phyloP scores from a whole-genome alignment of 768 basidiomycete species.

The Termitomyces sp. region DNA sequence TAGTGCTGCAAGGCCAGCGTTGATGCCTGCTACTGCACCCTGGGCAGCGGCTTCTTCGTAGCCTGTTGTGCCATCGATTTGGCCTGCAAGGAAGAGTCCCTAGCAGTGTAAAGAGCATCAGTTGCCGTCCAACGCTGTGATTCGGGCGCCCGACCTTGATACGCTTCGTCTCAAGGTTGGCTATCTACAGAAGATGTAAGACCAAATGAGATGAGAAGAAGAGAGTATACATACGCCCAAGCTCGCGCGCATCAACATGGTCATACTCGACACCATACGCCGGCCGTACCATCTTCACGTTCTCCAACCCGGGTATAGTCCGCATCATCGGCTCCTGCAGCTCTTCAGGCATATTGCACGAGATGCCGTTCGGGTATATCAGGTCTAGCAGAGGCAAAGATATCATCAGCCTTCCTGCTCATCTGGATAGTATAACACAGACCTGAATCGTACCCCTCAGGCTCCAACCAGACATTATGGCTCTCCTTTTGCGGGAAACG shows the following conservation, averaged over 20 bases:
- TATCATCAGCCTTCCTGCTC: not conserved
- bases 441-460: slow-evolving; percentile 91
- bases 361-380: slow-evolving; percentile 89
- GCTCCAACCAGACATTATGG: slow-evolving; percentile 87
- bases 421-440: slow-evolving; percentile 1
- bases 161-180: slow-evolving; percentile 82
- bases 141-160: slow-evolving; percentile 51
- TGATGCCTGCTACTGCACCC: slow-evolving; percentile 84
- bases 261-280: slow-evolving; percentile 96
- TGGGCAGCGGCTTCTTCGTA: slow-evolving; percentile 95
- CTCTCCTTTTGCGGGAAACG: slow-evolving; percentile 70
- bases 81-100: slow-evolving; percentile 87
- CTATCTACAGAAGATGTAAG: slow-evolving; percentile 31
- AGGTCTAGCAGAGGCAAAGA: slow-evolving; percentile 49
- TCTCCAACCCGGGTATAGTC: slow-evolving; percentile 82
- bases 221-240: slow-evolving; percentile 53
- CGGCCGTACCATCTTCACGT: slow-evolving; percentile 78
- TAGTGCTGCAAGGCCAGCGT: slow-evolving; percentile 74
- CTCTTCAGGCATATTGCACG: slow-evolving; percentile 85
- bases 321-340: slow-evolving; percentile 81
- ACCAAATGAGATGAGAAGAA: not conserved
- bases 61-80: slow-evolving; percentile 92
- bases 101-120: slow-evolving; percentile 20
- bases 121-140: too few relatives aligned
- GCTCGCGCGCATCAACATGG: slow-evolving; percentile 82